A percentile compares a stretch with the other conserved stretches of the same genome.
These are phyloP conservation scores for Fusarium sp. DNA, from an alignment of 2,329 filamentous ascomycete species.

Conservation along the genomic window DNA sequence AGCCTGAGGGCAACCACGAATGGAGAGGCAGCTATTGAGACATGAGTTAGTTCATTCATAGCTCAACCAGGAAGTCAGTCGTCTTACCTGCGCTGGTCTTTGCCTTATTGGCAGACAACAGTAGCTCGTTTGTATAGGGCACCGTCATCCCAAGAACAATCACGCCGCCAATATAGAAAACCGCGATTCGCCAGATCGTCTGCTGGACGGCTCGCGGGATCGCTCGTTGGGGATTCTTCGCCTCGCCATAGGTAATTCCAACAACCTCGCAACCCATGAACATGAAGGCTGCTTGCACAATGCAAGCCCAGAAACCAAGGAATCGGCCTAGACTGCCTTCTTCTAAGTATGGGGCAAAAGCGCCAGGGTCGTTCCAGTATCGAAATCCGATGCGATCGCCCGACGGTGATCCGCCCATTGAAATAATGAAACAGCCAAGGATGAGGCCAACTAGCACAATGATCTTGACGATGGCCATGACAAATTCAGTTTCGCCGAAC, in stretches of 20 bases:
- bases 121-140: not conserved
- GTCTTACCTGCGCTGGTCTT: not conserved
- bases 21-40: not conserved
- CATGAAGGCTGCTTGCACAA: not conserved
- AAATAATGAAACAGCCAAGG: slow-evolving; percentile 55
- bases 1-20: not conserved
- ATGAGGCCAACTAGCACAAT: slow-evolving; percentile 67
- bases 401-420: slow-evolving; percentile 61
- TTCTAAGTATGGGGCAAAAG: slow-evolving; percentile 60
- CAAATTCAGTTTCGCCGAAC: slow-evolving; percentile 71
- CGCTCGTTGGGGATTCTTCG: not conserved
- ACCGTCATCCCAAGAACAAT: not conserved
- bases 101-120: not conserved
- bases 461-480: slow-evolving; percentile 68
- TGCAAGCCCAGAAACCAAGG: not conserved
- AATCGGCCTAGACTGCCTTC: slow-evolving; percentile 58
- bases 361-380: slow-evolving; percentile 52
- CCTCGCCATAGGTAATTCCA: not conserved
- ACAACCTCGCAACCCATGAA: not conserved
- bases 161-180: not conserved
- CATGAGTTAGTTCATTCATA: not conserved
- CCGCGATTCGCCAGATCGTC: not conserved
- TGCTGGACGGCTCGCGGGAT: not conserved
- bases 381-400: slow-evolving; percentile 51
- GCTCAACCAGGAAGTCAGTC: not conserved